phyloP scores from a whole-genome alignment of 1,284 basidiomycete genomes.

The Hymenochaete sp. region DNA sequence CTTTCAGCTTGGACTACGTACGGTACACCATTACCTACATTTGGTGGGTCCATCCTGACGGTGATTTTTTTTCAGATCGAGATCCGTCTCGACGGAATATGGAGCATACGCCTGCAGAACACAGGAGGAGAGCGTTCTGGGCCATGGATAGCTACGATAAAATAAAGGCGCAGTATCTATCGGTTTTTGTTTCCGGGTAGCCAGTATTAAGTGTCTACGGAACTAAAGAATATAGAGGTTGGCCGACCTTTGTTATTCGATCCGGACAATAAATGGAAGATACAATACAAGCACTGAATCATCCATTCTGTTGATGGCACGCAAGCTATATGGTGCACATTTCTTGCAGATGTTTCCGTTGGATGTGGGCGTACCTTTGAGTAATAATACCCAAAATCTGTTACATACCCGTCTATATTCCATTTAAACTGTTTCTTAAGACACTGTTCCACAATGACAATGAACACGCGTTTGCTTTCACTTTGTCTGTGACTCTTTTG shows the following conservation, averaged over 20 bases:
- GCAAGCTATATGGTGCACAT: too few relatives aligned
- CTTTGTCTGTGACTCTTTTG: too few relatives aligned
- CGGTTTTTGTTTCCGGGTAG: background rate
- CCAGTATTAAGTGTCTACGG: slow-evolving; percentile 2
- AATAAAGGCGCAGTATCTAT: background rate
- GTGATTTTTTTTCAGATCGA: slow-evolving; percentile 7
- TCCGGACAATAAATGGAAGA: too few relatives aligned
- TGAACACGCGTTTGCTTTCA: too few relatives aligned
- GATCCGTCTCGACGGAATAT: slow-evolving; percentile 23
- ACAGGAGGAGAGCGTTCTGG: slow-evolving; percentile 23
- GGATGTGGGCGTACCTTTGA: too few relatives aligned
- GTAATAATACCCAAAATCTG: too few relatives aligned
- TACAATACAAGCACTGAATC: too few relatives aligned
- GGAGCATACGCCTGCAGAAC: slow-evolving; percentile 19
- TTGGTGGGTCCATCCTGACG: background rate
- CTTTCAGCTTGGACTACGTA: slow-evolving; percentile 18
- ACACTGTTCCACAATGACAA: too few relatives aligned
- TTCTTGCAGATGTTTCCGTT: too few relatives aligned
- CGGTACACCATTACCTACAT: background rate
- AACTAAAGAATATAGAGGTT: slow-evolving; percentile 1
- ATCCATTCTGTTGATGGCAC: too few relatives aligned
- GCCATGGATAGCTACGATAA: slow-evolving; percentile 13
- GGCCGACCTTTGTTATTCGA: slow-evolving; percentile 9
- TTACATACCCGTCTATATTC: too few relatives aligned
- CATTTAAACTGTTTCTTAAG: too few relatives aligned